A percentile compares a stretch with the other conserved stretches of the same genome.
Conservation (phyloP, 2,329 filamentous ascomycete species). For the Aaosphaeria pasadenensis region DNA sequence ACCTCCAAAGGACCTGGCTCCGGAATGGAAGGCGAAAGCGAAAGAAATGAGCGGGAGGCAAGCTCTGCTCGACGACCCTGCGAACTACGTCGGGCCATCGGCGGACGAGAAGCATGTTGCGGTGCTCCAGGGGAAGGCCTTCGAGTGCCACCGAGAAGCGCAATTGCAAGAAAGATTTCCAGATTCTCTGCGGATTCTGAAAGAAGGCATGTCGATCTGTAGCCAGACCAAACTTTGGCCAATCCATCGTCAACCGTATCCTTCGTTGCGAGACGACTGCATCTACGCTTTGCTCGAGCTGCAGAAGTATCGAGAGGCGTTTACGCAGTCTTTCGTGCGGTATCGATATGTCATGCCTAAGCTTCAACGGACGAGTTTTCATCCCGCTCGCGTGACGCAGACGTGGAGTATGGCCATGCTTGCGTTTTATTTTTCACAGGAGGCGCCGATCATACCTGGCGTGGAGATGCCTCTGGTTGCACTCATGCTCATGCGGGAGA, state of each 20-base stretch:
- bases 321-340: conserved; percentile 50
- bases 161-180: conserved; percentile 6
- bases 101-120: conserved; percentile 23
- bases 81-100: conserved; percentile 23
- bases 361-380: conserved; percentile 47
- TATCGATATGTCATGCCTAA: conserved; percentile 52
- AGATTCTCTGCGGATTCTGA: conserved; percentile 12
- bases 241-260: conserved; percentile 53
- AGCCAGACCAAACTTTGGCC: conserved; percentile 44
- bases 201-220: conserved; percentile 41
- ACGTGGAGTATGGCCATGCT: conserved; percentile 40
- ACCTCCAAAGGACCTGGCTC: conserved; percentile 22
- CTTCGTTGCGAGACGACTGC: conserved; percentile 53
- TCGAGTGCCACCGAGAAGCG: conserved; percentile 19
- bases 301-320: conserved; percentile 46
- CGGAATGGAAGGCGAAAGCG: conserved; percentile 18
- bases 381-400: conserved; percentile 56
- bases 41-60: conserved; percentile 13
- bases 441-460: background rate
- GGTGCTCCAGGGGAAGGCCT: conserved; percentile 23
- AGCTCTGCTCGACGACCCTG: conserved; percentile 12
- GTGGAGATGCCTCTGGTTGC: conserved; percentile 43
- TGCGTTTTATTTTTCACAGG: conserved; percentile 22
- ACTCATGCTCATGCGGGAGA: conserved; percentile 42
- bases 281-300: conserved; percentile 47